Evolutionary conservation across 306 rosid genomes (phyloP), one percentile per base, ranked within the genome.

Genomic region (Rosa lucieae): DNA sequence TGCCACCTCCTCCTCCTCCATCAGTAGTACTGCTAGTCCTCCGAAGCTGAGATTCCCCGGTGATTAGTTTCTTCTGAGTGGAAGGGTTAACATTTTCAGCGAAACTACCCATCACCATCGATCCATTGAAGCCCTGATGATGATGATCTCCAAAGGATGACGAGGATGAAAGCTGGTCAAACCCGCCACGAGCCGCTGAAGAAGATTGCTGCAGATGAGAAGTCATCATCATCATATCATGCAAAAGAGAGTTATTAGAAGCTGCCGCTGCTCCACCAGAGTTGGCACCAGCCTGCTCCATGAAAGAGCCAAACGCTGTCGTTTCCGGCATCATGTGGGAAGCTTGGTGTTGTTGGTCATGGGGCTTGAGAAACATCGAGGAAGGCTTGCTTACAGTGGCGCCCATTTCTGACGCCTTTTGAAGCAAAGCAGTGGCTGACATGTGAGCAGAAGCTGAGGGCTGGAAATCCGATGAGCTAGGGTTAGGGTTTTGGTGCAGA

Each of bases 401-500:
- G 7, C 93, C 92, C 72, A 92, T 87, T 71, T 83, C 91, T 8
- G 95, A 84, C 18, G 97, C 93, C 44, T 82, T 90, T 73, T 89
- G 92, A 69, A 89, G 77, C 80, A 92, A 82, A 32, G 88, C 89
- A 61, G 97, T 88, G 82, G 94, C 94, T 5, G 93, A 89, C 84
- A 86, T 83, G 78, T 85, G 87, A 65, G 84, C 77, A 46, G 89
- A 66, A 42, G 84, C 13, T 3, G 76, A 10, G 46, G 75, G 10
- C 4, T 59, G 69, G 53, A 42, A 46, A 15, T 63, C 59, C n/a
- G 59, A 40, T 1, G 72, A 40, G 84, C 84, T 89, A 86, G 94
- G 85, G 87, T 83, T 86, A 71, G 81, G 83, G 90, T 86, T 86
- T 83, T 82, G 80, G 46, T 78, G 71, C 76, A 74, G 61, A 61